Percentiles rank a stretch among this genome's conserved stretches.
Conservation (phyloP, 352 stramenopile genomes). For the Globisporangium okanoganense region DNA sequence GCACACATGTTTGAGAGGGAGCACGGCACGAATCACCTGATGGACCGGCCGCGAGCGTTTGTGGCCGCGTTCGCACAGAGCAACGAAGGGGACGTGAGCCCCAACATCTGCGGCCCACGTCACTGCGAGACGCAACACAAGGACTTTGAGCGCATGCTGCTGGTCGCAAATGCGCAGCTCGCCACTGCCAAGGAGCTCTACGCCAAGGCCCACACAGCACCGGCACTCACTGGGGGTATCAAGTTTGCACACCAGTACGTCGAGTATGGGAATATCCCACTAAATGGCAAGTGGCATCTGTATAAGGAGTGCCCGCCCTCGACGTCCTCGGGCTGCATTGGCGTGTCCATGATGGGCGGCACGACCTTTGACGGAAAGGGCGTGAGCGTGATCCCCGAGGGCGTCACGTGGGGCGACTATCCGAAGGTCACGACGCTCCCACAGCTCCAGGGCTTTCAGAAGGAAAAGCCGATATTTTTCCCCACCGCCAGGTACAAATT, state of each 20-base stretch:
- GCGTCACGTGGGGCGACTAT: slow-evolving; percentile 64
- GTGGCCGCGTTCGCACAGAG: slow-evolving; percentile 92
- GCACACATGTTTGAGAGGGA: slow-evolving; percentile 87
- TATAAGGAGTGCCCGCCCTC: slow-evolving; percentile 60
- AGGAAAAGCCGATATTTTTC: slow-evolving; percentile 80
- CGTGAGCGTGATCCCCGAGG: slow-evolving; percentile 56
- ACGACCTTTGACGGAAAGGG: slow-evolving; percentile 75
- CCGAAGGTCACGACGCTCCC: slow-evolving; percentile 72
- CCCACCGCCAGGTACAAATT: slow-evolving; percentile 70
- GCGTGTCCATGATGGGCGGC: slow-evolving; percentile 80
- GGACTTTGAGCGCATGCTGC: slow-evolving; percentile 80
- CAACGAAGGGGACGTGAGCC: slow-evolving; percentile 92
- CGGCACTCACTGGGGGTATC: slow-evolving; percentile 39
- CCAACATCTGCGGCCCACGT: slow-evolving; percentile 85
- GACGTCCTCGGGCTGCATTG: slow-evolving; percentile 77
- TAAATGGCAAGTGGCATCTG: slow-evolving; percentile 63
- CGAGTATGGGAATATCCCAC: slow-evolving; percentile 62
- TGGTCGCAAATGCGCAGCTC: slow-evolving; percentile 71
- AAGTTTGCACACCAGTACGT: slow-evolving; percentile 70
- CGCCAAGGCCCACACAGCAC: slow-evolving; percentile 26
- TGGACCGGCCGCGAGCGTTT: slow-evolving; percentile 83
- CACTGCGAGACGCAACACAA: slow-evolving; percentile 62
- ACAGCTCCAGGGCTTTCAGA: slow-evolving; percentile 63
- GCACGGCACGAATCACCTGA: slow-evolving; percentile 69
- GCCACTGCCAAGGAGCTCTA: slow-evolving; percentile 63